These are phyloP conservation scores for sunflower (Helianthus annuus) DNA, from an alignment of 129 eudicot species.

Conservation along the genomic window DNA sequence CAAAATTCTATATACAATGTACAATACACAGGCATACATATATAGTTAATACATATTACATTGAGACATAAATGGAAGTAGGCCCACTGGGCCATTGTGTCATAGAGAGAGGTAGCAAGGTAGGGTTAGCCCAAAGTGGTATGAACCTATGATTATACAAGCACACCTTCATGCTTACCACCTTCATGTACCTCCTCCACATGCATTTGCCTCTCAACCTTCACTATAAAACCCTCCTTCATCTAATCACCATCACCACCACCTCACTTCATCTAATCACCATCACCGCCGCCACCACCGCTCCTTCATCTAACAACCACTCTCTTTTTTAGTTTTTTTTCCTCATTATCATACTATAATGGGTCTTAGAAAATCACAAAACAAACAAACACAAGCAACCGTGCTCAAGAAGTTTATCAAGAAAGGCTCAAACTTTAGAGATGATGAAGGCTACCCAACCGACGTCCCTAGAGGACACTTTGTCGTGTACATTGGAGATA, in stretches of 20 bases:
- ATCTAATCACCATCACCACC: not conserved
- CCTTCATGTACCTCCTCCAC: slow-evolving; percentile 49
- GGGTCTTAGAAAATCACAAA: slow-evolving; percentile 49
- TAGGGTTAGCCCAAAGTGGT: slow-evolving; percentile 38
- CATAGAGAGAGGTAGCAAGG: slow-evolving; percentile 33
- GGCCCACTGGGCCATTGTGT: slow-evolving; percentile 34
- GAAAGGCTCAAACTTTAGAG: slow-evolving; percentile 51
- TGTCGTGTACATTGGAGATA: slow-evolving; percentile 69
- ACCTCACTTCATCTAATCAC: not conserved
- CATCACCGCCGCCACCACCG: not conserved
- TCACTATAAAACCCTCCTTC: slow-evolving; percentile 26
- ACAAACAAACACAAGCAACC: slow-evolving; percentile 43
- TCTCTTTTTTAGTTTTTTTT: not conserved
- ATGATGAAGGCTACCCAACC: slow-evolving; percentile 30
- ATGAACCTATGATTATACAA: slow-evolving; percentile 31
- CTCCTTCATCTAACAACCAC: not conserved
- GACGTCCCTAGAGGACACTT: slow-evolving; percentile 80
- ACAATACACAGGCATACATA: slow-evolving; percentile 1
- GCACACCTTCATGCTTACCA: slow-evolving; percentile 32
- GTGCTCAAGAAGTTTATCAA: slow-evolving; percentile 46
- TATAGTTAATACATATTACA: slow-evolving; percentile 17
- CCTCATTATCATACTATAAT: slow-evolving; percentile 22
- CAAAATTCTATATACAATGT: too few species aligned
- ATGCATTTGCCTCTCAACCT: slow-evolving; percentile 42
- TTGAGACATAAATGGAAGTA: slow-evolving; percentile 30